A percentile compares a stretch with the other conserved stretches of the same genome.
These are phyloP conservation scores for Phytopythium cucurbitacearum DNA, from an alignment of 352 stramenopile genomes.

Conservation along the genomic window DNA sequence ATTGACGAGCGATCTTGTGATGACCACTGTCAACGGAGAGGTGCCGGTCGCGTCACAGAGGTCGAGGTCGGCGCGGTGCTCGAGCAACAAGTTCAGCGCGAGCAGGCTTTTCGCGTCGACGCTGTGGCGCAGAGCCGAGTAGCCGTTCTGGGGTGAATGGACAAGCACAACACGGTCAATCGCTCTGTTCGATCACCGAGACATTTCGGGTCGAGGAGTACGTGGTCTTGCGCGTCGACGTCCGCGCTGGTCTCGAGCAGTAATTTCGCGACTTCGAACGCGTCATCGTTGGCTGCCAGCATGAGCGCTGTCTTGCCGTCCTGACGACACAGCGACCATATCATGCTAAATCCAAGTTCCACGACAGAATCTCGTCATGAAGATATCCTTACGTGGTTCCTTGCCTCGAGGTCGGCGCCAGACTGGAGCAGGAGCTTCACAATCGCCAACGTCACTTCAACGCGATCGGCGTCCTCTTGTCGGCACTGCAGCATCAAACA, in stretches of 20 bases:
- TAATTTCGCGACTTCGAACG: conserved; percentile 15
- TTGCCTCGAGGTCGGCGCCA: conserved; percentile 10
- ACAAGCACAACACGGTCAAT: neutral
- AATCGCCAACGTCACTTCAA: conserved; percentile 1
- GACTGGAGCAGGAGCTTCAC: conserved; percentile 12
- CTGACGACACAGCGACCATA: conserved; percentile 3
- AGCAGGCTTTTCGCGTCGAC: conserved; percentile 7
- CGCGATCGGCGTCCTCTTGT: conserved; percentile 8
- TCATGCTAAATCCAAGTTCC: too few species aligned
- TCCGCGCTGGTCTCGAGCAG: conserved; percentile 11
- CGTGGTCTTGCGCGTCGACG: conserved; percentile 14
- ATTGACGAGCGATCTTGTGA: conserved; percentile 6
- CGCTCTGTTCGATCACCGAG: neutral
- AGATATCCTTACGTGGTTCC: conserved; percentile 5
- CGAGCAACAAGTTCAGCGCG: conserved; percentile 26
- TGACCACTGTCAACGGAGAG: conserved; percentile 17
- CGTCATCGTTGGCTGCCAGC: conserved; percentile 11
- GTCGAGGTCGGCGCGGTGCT: conserved; percentile 17
- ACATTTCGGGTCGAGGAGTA: conserved; percentile 2
- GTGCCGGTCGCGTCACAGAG: conserved; percentile 15
- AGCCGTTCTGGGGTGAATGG: conserved; percentile 3
- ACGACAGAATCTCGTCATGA: too few species aligned
- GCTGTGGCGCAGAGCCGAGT: conserved; percentile 12
- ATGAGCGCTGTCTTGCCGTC: conserved; percentile 23
- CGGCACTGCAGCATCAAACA: conserved; percentile 9